Evolutionary conservation across 805 yeast species (phyloP).

Genomic region (Saccharomycopsis sp.): DNA sequence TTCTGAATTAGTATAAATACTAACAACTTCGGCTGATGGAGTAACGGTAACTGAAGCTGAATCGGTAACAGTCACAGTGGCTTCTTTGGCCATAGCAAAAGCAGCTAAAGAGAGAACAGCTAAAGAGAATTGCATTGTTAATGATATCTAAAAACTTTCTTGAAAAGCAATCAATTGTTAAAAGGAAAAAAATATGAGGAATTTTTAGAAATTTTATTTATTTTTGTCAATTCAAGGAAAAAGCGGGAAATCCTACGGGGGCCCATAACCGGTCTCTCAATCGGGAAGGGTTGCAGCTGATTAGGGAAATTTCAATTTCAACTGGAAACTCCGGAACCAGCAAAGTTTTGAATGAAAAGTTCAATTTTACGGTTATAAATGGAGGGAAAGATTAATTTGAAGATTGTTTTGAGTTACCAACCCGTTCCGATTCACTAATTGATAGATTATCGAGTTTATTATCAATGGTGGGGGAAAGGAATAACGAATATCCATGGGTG

Average conservation of each 20-base stretch:
- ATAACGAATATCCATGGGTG: too few species aligned
- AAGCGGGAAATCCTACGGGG: neutral
- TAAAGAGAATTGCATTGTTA: slow-evolving; percentile 6
- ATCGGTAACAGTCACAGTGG: slow-evolving; percentile 2
- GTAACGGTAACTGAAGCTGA: neutral
- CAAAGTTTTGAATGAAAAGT: neutral
- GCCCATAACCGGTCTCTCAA: neutral
- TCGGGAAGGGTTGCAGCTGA: neutral
- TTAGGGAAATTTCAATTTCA: too few species aligned
- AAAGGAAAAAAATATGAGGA: neutral
- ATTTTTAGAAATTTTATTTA: too few species aligned
- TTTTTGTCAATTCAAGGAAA: neutral
- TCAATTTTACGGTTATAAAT: too few species aligned
- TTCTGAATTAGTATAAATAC: slow-evolving; percentile 10
- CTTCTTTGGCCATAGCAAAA: slow-evolving; percentile 1
- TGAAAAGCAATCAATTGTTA: neutral
- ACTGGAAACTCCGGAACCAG: too few species aligned
- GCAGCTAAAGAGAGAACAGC: slow-evolving; percentile 3
- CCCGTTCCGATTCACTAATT: too few species aligned
- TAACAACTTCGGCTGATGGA: slow-evolving; percentile 6
- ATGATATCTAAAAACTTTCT: neutral
- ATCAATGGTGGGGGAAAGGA: too few species aligned
- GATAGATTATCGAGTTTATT: too few species aligned
- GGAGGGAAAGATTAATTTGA: too few species aligned
- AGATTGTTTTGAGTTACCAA: too few species aligned